Conservation (phyloP, 352 stramenopile genomes). For the Phytophthora quininea region DNA sequence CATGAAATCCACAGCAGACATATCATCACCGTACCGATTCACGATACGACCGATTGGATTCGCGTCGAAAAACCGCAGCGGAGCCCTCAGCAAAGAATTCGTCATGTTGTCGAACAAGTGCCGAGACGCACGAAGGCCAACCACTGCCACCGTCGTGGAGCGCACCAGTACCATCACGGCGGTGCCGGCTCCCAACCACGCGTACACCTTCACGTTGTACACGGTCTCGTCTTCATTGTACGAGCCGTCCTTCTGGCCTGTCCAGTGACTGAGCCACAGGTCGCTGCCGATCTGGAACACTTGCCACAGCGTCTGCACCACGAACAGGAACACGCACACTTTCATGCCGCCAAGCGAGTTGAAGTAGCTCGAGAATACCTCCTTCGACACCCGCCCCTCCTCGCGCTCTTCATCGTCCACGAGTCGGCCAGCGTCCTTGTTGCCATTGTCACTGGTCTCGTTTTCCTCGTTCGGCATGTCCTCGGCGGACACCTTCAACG, state of each 20-base stretch:
- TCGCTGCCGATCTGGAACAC: constrained; percentile 41
- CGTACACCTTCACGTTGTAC: constrained; percentile 46
- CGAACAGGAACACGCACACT: constrained; percentile 25
- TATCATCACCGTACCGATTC: constrained; percentile 90
- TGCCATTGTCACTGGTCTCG: not conserved
- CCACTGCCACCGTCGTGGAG: constrained; percentile 36
- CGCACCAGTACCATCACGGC: constrained; percentile 47
- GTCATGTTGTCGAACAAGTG: constrained; percentile 90
- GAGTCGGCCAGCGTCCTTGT: constrained; percentile 21
- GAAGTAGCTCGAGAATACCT: constrained; percentile 53
- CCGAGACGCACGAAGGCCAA: constrained; percentile 42
- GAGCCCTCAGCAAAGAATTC: constrained; percentile 78
- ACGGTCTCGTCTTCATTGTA: constrained; percentile 27
- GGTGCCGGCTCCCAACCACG: constrained; percentile 22
- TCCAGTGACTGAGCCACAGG: constrained; percentile 49
- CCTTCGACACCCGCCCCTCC: constrained; percentile 47
- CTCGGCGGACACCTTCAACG: constrained; percentile 1
- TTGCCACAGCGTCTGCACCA: constrained; percentile 39
- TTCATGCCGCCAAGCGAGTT: constrained; percentile 38
- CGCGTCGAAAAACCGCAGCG: constrained; percentile 92
- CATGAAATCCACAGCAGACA: constrained; percentile 88
- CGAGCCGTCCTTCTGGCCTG: constrained; percentile 25
- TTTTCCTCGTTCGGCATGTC: constrained; percentile 11
- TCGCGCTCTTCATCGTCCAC: constrained; percentile 52
- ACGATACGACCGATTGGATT: constrained; percentile 91